phyloP scores from a whole-genome alignment of 2,329 filamentous ascomycete genomes.

The Colletotrichum musae region DNA sequence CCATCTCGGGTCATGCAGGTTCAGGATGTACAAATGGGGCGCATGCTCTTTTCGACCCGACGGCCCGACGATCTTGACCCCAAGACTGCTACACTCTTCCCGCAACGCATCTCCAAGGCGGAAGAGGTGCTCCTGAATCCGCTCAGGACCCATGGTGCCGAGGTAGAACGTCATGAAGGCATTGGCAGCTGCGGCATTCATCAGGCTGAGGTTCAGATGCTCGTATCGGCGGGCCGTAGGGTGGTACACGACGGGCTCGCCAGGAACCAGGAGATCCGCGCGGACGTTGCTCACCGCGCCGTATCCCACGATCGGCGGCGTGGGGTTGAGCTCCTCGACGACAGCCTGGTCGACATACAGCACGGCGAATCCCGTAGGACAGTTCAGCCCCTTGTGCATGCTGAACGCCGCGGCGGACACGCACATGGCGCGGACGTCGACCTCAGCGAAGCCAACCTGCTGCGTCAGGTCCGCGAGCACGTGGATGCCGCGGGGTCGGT shows the following conservation, averaged over 20 bases:
- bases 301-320: constrained; percentile 48
- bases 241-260: constrained; percentile 43
- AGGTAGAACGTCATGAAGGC: constrained; percentile 48
- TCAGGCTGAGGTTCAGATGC: constrained; percentile 49
- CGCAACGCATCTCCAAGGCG: constrained; percentile 45
- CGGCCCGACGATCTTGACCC: constrained; percentile 46
- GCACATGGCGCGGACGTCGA: constrained; percentile 47
- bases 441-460: constrained; percentile 49
- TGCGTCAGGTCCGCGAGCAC: constrained; percentile 51
- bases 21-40: constrained; percentile 49
- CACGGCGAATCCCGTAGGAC: constrained; percentile 48
- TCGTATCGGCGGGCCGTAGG: constrained; percentile 49
- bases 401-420: constrained; percentile 51
- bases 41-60: constrained; percentile 42
- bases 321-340: constrained; percentile 43
- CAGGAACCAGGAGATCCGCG: constrained; percentile 42
- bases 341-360: constrained; percentile 48
- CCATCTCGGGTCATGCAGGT: constrained; percentile 45
- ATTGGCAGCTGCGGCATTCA: constrained; percentile 44
- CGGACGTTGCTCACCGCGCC: constrained; percentile 44
- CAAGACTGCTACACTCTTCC: constrained; percentile 42
- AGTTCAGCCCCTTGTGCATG: constrained; percentile 52
- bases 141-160: constrained; percentile 43
- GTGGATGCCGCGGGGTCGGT: constrained; percentile 48
- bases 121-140: constrained; percentile 47